Evolutionary conservation across 108 stramenopile genomes (phyloP), one percentile per base, ranked within the genome.

Genomic region (Bacterosira constricta): DNA sequence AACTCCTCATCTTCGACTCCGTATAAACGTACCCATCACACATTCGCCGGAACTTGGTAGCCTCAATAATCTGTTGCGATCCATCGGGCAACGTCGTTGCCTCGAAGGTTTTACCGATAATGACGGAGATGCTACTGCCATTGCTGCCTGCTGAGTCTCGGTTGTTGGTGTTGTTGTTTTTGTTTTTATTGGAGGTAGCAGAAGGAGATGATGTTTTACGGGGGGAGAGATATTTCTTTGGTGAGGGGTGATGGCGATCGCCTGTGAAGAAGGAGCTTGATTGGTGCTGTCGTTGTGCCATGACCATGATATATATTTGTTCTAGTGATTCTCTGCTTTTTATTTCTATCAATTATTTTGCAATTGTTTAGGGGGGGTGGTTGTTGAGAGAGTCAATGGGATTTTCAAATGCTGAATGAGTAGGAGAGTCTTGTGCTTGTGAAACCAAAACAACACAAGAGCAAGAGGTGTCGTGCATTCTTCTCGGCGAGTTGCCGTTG

Each of bases 71-170:
- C 61, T 77, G 67, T 45, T 77, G 62, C 20, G 61, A 63, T 37
- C 76, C 76, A 41, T 77, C 76, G 17, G 67, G 68, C 5, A 77
- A 32, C 5, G 63, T 69, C 51, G 45, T 77, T 18, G 66, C 58
- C 47, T 77, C 76, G 62, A 77, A 77, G 0, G 68, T 69, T 42
- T 77, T 77, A 44, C 76, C 76, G 18, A 77, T 57, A 55, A 77
- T 47, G 17, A 77, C 68, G 4, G 65, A 32, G 45, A 75, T 59
- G 56, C 55, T 35, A 8, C 51, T 55, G 21, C 5, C 7, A 10
- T 31, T 27, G 60, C 23, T 41, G 23, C 15, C 38, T 35, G 15
- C 39, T 29, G 47, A 49, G 18, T 13, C 47, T 8, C 7, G 25
- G 21, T 49, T 6, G 47, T 6, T 15, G 34, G 15, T 34, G 53